Percentiles rank a stretch among this genome's conserved stretches.
These are phyloP conservation scores for Colletotrichum camelliae DNA, from an alignment of 2,329 filamentous ascomycete genomes.

Conservation along the genomic window DNA sequence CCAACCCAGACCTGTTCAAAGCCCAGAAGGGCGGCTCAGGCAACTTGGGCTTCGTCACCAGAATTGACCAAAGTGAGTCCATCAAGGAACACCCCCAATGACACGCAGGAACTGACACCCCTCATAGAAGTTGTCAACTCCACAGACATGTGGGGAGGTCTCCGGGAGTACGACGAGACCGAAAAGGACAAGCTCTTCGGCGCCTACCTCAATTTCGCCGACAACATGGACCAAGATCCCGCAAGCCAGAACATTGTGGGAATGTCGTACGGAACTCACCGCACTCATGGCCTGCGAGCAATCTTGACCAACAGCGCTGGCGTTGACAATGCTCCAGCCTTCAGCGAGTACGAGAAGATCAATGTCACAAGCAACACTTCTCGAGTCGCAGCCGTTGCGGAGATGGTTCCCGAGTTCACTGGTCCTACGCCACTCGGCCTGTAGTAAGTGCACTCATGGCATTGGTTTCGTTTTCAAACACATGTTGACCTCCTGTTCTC, in stretches of 20 bases:
- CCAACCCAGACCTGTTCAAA: conserved; percentile 47
- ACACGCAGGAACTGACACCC: not conserved
- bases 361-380: conserved; percentile 26
- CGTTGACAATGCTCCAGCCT: conserved; percentile 25
- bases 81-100: rapidly evolving
- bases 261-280: conserved; percentile 24
- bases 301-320: conserved; percentile 33
- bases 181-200: conserved; percentile 29
- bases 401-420: conserved; percentile 35
- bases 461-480: not conserved
- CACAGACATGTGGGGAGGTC: conserved; percentile 33
- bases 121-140: not conserved
- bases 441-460: conserved; percentile 2
- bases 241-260: conserved; percentile 34
- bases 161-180: conserved; percentile 27
- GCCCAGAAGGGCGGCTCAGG: conserved; percentile 52
- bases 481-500: not conserved
- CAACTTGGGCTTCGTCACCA: conserved; percentile 48
- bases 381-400: conserved; percentile 26
- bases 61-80: conserved; percentile 24
- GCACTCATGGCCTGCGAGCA: conserved; percentile 18
- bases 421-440: conserved; percentile 35
- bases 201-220: conserved; percentile 31
- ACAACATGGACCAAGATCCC: conserved; percentile 29
- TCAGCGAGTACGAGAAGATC: conserved; percentile 26